Conservation (phyloP, 352 stramenopile species). For the Pythium guiyangense region DNA sequence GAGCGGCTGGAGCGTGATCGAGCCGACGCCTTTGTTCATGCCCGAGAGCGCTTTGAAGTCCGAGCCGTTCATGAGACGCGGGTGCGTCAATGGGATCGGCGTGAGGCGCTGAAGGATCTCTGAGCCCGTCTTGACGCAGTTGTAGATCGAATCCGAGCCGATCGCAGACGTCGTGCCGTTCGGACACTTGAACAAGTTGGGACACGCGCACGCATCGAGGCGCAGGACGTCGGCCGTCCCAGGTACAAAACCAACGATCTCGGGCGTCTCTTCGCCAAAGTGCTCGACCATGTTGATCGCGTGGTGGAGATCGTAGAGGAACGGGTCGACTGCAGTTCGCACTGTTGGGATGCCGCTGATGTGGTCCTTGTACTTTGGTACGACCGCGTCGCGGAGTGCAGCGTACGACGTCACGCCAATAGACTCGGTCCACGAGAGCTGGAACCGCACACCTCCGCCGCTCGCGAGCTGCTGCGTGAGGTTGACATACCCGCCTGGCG, state of each 20-base stretch:
- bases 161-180: slow-evolving; percentile 86
- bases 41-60: slow-evolving; percentile 83
- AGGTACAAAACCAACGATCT: slow-evolving; percentile 69
- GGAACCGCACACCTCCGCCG: slow-evolving; percentile 49
- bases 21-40: slow-evolving; percentile 44
- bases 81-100: slow-evolving; percentile 59
- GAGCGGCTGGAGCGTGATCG: slow-evolving; percentile 77
- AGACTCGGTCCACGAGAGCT: slow-evolving; percentile 57
- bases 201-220: slow-evolving; percentile 93
- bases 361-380: slow-evolving; percentile 30
- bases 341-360: slow-evolving; percentile 22
- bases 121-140: slow-evolving; percentile 88
- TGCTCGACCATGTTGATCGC: slow-evolving; percentile 84
- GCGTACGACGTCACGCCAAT: slow-evolving; percentile 70
- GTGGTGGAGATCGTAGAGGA: slow-evolving; percentile 90
- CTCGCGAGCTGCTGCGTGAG: slow-evolving; percentile 16
- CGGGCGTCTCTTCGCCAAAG: slow-evolving; percentile 78
- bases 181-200: slow-evolving; percentile 91
- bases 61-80: slow-evolving; percentile 46
- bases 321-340: slow-evolving; percentile 76
- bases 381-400: slow-evolving; percentile 60
- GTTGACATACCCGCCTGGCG: slow-evolving; percentile 14
- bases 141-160: slow-evolving; percentile 70
- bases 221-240: slow-evolving; percentile 42
- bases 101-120: slow-evolving; percentile 88